Conservation (phyloP, 139 green algal species). For the Closterium sp. region DNA sequence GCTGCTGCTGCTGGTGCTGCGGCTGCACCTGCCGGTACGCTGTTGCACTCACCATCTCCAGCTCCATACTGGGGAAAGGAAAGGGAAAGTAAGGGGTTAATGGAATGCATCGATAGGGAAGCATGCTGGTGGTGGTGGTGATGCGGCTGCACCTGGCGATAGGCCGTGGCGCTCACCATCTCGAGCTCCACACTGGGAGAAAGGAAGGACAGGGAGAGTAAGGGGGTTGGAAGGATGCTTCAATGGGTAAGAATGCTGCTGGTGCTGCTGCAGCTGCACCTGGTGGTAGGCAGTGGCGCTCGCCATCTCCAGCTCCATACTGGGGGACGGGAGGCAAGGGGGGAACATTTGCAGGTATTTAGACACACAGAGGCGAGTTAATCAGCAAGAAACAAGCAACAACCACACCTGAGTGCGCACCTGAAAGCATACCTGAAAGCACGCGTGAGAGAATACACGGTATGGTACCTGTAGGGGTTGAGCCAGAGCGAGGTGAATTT, state of each 20-base stretch:
- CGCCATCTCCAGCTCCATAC: not conserved
- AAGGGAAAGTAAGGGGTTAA: no score
- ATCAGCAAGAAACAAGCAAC: no score
- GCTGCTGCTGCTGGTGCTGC: not conserved
- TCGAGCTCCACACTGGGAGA: not conserved
- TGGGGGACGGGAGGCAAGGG: no score
- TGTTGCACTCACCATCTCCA: not conserved
- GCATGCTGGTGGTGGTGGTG: not conserved
- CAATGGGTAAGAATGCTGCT: no score
- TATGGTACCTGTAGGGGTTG: not conserved
- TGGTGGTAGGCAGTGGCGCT: not conserved
- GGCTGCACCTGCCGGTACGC: not conserved
- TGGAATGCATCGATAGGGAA: no score
- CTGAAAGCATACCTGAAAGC: no score
- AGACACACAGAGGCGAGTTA: no score
- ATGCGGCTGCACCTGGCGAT: not conserved
- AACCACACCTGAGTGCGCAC: no score
- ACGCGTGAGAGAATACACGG: no score
- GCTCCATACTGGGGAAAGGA: not conserved
- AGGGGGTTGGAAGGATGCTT: no score
- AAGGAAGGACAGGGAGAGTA: no score
- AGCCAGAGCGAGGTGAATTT: constrained; percentile 42
- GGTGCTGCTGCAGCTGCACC: not conserved
- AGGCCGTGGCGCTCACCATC: not conserved
- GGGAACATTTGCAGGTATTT: no score